phyloP scores from a whole-genome alignment of 441 rosid species.

The Pelargonium cotyledonis region DNA sequence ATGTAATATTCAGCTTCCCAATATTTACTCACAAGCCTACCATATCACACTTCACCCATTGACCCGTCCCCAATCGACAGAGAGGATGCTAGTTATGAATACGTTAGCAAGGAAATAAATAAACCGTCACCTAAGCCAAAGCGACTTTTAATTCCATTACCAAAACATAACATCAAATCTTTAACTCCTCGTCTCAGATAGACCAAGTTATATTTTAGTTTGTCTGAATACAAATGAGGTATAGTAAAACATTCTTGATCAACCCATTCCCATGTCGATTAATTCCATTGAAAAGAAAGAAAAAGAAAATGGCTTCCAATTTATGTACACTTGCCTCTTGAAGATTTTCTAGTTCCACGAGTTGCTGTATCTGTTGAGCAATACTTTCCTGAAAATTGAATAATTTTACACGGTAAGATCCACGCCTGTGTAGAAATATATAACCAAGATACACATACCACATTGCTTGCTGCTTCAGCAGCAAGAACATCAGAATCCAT shows the following conservation, averaged over 20 bases:
- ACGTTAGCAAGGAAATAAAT: not conserved
- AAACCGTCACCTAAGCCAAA: not conserved
- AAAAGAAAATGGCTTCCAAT: conserved; percentile 5
- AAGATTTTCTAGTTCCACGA: conserved; percentile 93
- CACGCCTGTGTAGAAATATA: conserved; percentile 15
- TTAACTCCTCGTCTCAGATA: not conserved
- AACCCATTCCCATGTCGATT: not conserved
- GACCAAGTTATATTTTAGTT: not conserved
- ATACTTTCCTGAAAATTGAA: conserved; percentile 54
- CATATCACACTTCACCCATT: not conserved
- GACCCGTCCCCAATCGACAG: not conserved
- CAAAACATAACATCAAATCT: not conserved
- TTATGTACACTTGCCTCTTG: conserved; percentile 57
- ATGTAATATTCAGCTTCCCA: not conserved
- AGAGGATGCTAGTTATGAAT: not conserved
- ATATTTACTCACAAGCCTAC: not conserved
- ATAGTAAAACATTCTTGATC: conserved; percentile 1
- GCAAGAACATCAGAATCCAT: conserved; percentile 92
- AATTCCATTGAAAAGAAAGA: not conserved
- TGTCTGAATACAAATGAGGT: not conserved
- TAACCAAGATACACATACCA: conserved; percentile 37
- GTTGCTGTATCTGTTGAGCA: conserved; percentile 74
- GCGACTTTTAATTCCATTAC: not conserved
- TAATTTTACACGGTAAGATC: conserved; percentile 1
- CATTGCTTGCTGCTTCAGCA: conserved; percentile 76